Conservation (phyloP, 2,329 filamentous ascomycete species). For the Diaporthe australafricana region DNA sequence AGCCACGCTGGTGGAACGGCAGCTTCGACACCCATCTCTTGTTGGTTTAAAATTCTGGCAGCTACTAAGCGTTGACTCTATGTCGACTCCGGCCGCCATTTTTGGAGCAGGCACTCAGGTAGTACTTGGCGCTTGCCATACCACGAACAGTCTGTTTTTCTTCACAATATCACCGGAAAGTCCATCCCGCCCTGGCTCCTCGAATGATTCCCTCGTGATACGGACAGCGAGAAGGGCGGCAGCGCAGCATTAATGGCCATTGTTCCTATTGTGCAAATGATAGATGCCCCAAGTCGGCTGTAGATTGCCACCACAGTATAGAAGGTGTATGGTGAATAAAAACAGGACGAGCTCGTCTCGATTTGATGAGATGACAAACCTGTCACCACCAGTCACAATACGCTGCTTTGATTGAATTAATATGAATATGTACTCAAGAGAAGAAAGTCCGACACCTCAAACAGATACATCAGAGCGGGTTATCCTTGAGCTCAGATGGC, state of each 20-base stretch:
- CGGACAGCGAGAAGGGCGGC: neutral
- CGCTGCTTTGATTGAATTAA: neutral
- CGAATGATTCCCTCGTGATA: no score
- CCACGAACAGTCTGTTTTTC: neutral
- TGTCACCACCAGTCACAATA: neutral
- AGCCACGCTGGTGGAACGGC: neutral
- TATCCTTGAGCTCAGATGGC: neutral
- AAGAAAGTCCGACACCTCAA: neutral
- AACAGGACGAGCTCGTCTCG: neutral
- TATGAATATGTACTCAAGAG: slow-evolving; percentile 3
- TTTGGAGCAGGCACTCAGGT: neutral
- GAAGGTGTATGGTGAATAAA: neutral
- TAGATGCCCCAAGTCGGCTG: neutral
- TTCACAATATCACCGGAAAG: neutral
- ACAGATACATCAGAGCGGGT: neutral
- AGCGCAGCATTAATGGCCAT: neutral
- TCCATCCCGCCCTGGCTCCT: neutral
- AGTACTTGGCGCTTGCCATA: neutral
- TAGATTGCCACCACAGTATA: neutral
- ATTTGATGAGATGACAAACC: neutral
- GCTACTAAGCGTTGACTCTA: no score
- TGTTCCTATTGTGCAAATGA: neutral
- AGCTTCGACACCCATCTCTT: neutral
- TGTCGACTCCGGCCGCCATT: no score
- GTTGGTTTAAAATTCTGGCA: neutral